Conservation (phyloP, 129 eudicot genomes). For the Artemisia argyi region DNA sequence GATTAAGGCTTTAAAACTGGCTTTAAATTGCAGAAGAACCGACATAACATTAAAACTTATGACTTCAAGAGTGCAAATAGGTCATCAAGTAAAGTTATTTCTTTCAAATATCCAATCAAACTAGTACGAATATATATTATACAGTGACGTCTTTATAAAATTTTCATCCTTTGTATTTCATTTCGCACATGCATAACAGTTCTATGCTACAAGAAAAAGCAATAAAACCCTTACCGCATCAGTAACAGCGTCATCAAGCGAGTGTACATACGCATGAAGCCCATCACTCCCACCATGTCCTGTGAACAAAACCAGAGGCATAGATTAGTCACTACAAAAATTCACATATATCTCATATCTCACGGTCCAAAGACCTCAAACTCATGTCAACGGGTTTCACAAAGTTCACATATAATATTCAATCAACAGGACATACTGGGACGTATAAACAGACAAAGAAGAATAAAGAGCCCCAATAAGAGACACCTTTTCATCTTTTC, state of each 20-base stretch:
- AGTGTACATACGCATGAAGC: conserved; percentile 83
- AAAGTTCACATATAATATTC: not conserved
- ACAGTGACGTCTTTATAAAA: not conserved
- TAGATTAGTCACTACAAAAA: conserved; percentile 3
- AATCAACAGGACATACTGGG: not conserved
- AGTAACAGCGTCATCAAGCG: conserved; percentile 74
- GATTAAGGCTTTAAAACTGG: not conserved
- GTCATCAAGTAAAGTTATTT: no score
- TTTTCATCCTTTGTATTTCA: not conserved
- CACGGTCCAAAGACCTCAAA: conserved; percentile 3
- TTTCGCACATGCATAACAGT: not conserved
- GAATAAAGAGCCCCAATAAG: conserved; percentile 7
- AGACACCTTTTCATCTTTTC: conserved; percentile 1
- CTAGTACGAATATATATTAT: not conserved
- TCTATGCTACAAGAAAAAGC: not conserved
- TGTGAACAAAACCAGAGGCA: conserved; percentile 10
- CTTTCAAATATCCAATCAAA: no score
- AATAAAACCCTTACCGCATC: conserved; percentile 52
- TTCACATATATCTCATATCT: not conserved
- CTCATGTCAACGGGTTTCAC: not conserved
- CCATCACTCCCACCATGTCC: conserved; percentile 99
- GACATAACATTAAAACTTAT: not conserved
- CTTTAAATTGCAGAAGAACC: no score
- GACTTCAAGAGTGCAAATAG: not conserved
- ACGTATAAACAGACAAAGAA: not conserved